These are phyloP conservation scores for Nepenthes mirabilis DNA, from an alignment of 148 eudicot species.

Conservation along the genomic window DNA sequence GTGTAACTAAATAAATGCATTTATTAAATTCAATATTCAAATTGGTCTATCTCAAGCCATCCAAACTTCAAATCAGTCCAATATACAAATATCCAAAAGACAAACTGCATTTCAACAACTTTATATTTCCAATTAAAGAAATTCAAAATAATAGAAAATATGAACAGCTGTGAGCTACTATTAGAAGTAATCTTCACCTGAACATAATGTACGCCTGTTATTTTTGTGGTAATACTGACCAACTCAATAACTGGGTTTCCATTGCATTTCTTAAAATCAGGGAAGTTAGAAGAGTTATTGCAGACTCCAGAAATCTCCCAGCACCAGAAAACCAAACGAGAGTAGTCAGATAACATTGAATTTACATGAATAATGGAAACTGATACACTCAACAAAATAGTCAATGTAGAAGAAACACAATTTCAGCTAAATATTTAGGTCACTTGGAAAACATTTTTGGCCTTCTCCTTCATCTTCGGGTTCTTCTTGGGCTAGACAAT, in stretches of 20 bases:
- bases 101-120: no score
- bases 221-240: conserved; percentile 85
- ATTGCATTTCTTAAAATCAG: conserved; percentile 69
- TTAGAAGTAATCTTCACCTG: conserved; percentile 36
- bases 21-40: no score
- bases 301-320: conserved; percentile 66
- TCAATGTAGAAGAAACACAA: background rate
- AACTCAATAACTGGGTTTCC: conserved; percentile 89
- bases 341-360: background rate
- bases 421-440: no score
- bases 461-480: no score
- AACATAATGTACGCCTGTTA: conserved; percentile 94
- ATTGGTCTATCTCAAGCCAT: no score
- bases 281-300: conserved; percentile 71
- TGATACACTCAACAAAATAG: background rate
- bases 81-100: no score
- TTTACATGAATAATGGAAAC: background rate
- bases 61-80: no score
- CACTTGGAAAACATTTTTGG: no score
- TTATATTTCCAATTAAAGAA: background rate
- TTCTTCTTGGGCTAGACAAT: no score
- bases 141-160: background rate
- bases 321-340: conserved; percentile 16
- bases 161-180: background rate
- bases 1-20: no score